phyloP scores from a whole-genome alignment of 2,329 filamentous ascomycete genomes.

The Penicillium freii region DNA sequence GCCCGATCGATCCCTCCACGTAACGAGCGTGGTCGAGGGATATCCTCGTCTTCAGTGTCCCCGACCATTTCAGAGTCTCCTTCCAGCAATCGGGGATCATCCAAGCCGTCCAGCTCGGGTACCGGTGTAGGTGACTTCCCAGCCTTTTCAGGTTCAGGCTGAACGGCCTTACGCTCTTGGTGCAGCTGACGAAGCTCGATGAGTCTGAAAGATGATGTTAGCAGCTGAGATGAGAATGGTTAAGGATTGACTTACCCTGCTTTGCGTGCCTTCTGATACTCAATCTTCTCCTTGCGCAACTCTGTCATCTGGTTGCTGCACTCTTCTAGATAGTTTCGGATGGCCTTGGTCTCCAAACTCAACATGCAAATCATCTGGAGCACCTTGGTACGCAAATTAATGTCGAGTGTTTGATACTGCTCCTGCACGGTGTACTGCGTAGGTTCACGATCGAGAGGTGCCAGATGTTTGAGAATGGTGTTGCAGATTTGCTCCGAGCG shows the following conservation, averaged over 20 bases:
- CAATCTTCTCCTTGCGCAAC: slow-evolving; percentile 93
- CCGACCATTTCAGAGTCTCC: slow-evolving; percentile 62
- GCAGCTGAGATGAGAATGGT: slow-evolving; percentile 5
- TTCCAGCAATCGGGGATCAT: slow-evolving; percentile 51
- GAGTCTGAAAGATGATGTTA: slow-evolving; percentile 29
- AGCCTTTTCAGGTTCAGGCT: slow-evolving; percentile 40
- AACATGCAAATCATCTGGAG: slow-evolving; percentile 85
- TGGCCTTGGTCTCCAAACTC: slow-evolving; percentile 78
- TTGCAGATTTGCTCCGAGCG: slow-evolving; percentile 71
- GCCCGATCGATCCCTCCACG: slow-evolving; percentile 66
- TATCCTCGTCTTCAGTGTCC: slow-evolving; percentile 70
- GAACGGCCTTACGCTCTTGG: slow-evolving; percentile 48
- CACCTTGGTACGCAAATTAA: slow-evolving; percentile 77
- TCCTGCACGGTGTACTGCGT: slow-evolving; percentile 69
- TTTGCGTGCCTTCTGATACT: slow-evolving; percentile 77
- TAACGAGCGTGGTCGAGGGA: slow-evolving; percentile 54
- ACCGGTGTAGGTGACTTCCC: slow-evolving; percentile 45
- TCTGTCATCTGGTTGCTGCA: slow-evolving; percentile 93
- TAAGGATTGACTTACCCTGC: slow-evolving; percentile 48
- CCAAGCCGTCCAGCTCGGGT: slow-evolving; percentile 39
- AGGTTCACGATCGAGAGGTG: slow-evolving; percentile 72
- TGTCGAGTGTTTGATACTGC: slow-evolving; percentile 72
- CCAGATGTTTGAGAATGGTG: slow-evolving; percentile 74
- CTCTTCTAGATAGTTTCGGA: slow-evolving; percentile 85
- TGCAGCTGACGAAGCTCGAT: slow-evolving; percentile 49